Percentiles rank a stretch among this genome's conserved stretches.
These are phyloP conservation scores for Pulicaria dysenterica DNA, from an alignment of 129 eudicot genomes.

Conservation along the genomic window DNA sequence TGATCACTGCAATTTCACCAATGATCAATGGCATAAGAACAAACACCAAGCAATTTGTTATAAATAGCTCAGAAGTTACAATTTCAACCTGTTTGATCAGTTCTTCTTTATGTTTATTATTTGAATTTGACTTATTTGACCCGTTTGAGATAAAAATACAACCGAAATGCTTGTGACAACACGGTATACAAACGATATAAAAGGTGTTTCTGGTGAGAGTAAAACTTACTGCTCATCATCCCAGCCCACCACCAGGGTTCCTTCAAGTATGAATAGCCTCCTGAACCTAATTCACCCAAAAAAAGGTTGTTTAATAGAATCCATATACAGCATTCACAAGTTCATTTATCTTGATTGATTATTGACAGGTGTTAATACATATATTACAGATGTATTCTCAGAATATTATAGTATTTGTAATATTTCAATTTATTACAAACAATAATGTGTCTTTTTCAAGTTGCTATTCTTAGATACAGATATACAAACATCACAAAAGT, in stretches of 20 bases:
- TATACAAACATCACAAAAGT: background rate
- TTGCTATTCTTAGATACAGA: background rate
- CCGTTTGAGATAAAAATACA: background rate
- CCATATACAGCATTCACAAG: background rate
- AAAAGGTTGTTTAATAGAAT: background rate
- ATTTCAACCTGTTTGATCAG: too few relatives aligned
- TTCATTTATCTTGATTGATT: background rate
- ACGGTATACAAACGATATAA: background rate
- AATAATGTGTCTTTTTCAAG: background rate
- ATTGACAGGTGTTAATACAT: background rate
- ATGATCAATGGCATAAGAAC: background rate
- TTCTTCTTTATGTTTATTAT: too few relatives aligned
- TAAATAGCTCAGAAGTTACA: background rate
- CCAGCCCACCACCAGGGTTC: constrained; percentile 99
- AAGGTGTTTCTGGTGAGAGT: background rate
- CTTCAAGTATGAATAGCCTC: constrained; percentile 75
- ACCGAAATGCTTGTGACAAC: background rate
- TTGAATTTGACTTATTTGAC: background rate
- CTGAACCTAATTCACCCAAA: constrained; percentile 52
- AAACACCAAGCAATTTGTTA: background rate
- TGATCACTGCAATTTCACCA: constrained; percentile 57
- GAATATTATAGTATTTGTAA: background rate
- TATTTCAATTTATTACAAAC: too few relatives aligned
- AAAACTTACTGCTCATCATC: constrained; percentile 76
- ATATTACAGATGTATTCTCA: background rate